Evolutionary conservation across 768 basidiomycete species (phyloP).

Genomic region (Auricularia auricula-judae): DNA sequence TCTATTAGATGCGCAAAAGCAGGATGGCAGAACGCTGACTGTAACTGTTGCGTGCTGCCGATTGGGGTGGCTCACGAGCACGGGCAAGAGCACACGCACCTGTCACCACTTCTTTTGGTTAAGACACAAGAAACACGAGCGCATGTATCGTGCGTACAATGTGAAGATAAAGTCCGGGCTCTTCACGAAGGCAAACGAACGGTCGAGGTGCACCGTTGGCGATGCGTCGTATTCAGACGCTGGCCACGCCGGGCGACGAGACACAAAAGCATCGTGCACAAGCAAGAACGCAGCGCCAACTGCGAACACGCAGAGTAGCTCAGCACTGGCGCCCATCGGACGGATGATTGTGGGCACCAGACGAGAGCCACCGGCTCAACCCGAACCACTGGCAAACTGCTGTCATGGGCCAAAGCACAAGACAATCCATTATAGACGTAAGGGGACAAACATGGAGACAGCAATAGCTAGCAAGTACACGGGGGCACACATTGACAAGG

Average conservation of each 20-base stretch:
- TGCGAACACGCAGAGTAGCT: neutral
- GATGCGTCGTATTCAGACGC: neutral
- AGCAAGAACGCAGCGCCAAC: neutral
- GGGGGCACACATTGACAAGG: neutral
- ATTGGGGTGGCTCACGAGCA: neutral
- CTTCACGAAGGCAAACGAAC: neutral
- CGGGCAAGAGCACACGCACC: neutral
- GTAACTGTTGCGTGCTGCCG: neutral
- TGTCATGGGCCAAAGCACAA: neutral
- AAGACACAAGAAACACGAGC: neutral
- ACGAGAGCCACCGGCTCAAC: neutral
- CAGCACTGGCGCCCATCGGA: neutral
- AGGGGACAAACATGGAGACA: neutral
- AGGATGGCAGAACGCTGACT: neutral
- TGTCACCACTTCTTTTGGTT: neutral
- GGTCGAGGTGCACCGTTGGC: neutral
- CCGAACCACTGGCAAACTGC: neutral
- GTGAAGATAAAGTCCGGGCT: neutral
- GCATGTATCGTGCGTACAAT: neutral
- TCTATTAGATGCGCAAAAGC: neutral
- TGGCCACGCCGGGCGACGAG: neutral
- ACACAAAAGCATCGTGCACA: neutral
- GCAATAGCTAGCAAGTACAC: neutral
- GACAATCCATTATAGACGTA: neutral
- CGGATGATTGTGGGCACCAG: neutral